A percentile compares a stretch with the other conserved stretches of the same genome.
These are phyloP conservation scores for Amanita molliuscula DNA, from an alignment of 768 basidiomycete species.

Conservation along the genomic window DNA sequence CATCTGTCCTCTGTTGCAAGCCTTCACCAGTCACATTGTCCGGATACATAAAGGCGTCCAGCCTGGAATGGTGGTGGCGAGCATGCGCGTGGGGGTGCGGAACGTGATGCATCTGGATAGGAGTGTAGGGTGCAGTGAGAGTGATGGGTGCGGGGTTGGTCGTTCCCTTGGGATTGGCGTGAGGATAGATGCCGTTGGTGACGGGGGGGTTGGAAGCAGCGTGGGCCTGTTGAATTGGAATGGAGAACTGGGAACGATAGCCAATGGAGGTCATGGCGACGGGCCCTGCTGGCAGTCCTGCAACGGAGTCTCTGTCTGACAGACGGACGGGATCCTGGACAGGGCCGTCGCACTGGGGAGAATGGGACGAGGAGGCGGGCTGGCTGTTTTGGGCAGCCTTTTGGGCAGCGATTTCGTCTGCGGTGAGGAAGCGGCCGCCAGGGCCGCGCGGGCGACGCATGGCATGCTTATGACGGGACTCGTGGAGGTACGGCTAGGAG, in stretches of 20 bases:
- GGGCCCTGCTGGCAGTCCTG: conserved; percentile 11
- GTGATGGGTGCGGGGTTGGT: conserved; percentile 30
- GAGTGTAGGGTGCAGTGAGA: conserved; percentile 48
- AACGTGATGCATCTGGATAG: conserved; percentile 66
- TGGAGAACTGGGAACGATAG: conserved; percentile 12
- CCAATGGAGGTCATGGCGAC: conserved; percentile 12
- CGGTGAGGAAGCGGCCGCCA: conserved; percentile 94
- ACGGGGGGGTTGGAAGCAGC: conserved; percentile 14
- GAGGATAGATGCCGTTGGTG: conserved; percentile 10
- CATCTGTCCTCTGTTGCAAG: conserved; percentile 30
- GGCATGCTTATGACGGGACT: conserved; percentile 96
- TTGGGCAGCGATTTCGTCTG: conserved; percentile 87
- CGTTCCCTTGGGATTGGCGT: conserved; percentile 18
- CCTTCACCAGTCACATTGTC: conserved; percentile 24
- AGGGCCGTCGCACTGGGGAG: conserved; percentile 36
- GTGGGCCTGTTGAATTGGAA: conserved; percentile 12
- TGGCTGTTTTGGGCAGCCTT: conserved; percentile 33
- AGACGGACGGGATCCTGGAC: conserved; percentile 7
- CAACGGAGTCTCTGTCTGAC: conserved; percentile 5
- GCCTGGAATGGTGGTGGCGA: conserved; percentile 53
- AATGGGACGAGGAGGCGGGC: conserved; percentile 20
- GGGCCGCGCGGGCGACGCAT: conserved; percentile 96
- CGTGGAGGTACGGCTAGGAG: conserved; percentile 88
- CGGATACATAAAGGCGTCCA: conserved; percentile 28
- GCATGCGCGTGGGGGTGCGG: conserved; percentile 75